Percentiles rank a stretch among this genome's conserved stretches.
Evolutionary conservation across 1,284 basidiomycete genomes (phyloP).

Genomic region (Ceratobasidium sp.): DNA sequence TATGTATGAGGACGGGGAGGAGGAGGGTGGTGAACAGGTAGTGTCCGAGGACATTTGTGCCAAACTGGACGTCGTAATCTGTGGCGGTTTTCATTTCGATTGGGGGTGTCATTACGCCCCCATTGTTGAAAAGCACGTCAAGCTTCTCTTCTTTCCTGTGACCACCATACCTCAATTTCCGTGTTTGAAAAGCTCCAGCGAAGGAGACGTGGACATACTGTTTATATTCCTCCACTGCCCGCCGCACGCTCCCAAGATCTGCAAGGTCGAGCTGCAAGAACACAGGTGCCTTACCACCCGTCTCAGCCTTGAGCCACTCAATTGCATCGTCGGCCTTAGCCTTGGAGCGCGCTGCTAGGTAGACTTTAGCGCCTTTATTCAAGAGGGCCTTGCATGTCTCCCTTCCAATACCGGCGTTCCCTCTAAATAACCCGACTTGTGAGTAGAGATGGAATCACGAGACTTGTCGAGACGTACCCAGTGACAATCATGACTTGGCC

Average conservation of each 20-base stretch:
- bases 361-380: slow-evolving; percentile 69
- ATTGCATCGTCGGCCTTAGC: slow-evolving; percentile 57
- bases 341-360: slow-evolving; percentile 66
- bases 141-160: slow-evolving; percentile 61
- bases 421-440: neutral
- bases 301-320: slow-evolving; percentile 51
- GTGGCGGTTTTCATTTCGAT: slow-evolving; percentile 61
- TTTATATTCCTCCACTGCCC: slow-evolving; percentile 63
- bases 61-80: slow-evolving; percentile 68
- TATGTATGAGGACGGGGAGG: slow-evolving; percentile 59
- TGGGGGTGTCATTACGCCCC: slow-evolving; percentile 67
- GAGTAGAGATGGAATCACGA: slow-evolving; percentile 5
- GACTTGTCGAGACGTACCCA: slow-evolving; percentile 23
- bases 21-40: slow-evolving; percentile 64
- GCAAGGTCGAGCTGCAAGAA: slow-evolving; percentile 70
- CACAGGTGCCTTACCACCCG: slow-evolving; percentile 59
- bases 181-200: neutral
- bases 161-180: neutral
- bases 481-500: slow-evolving; percentile 46
- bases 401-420: slow-evolving; percentile 49
- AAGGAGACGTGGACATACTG: slow-evolving; percentile 54
- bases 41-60: slow-evolving; percentile 68
- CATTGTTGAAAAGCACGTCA: slow-evolving; percentile 66
- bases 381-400: slow-evolving; percentile 56
- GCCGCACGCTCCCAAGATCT: slow-evolving; percentile 65